These are phyloP conservation scores for Mycena galopus DNA, from an alignment of 768 basidiomycete genomes.

Conservation along the genomic window DNA sequence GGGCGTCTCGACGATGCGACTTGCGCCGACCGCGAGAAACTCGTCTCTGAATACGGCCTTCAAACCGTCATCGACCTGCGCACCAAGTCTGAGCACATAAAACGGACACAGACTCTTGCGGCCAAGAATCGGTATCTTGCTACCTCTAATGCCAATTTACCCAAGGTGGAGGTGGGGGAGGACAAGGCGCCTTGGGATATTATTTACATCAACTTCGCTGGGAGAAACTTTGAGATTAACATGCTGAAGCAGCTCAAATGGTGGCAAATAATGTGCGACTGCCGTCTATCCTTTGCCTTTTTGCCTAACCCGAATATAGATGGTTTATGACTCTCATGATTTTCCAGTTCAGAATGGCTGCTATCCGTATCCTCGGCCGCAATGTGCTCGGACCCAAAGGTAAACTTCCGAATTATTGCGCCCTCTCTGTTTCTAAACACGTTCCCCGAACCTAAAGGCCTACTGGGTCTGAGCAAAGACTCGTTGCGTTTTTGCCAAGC, in stretches of 20 bases:
- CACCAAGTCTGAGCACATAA: conserved; percentile 38
- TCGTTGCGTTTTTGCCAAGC: conserved; percentile 36
- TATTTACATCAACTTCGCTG: conserved; percentile 33
- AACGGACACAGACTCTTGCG: conserved; percentile 16
- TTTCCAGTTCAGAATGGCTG: conserved; percentile 31
- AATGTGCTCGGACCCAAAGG: conserved; percentile 36
- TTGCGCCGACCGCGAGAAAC: conserved; percentile 24
- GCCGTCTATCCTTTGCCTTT: not conserved
- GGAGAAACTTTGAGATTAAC: conserved; percentile 33
- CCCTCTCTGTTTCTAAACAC: not conserved
- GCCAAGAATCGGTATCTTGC: not conserved
- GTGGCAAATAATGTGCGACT: conserved; percentile 36
- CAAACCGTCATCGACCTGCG: conserved; percentile 38
- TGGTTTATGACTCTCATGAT: conserved; percentile 36
- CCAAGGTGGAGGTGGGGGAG: too few species aligned
- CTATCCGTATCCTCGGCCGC: conserved; percentile 37
- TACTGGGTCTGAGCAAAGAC: conserved; percentile 36
- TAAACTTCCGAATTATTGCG: not conserved
- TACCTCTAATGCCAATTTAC: not conserved
- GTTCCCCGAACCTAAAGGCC: not conserved
- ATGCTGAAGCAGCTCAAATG: conserved; percentile 36
- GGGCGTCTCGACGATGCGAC: conserved; percentile 38
- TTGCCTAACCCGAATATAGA: conserved; percentile 1
- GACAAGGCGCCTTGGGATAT: conserved; percentile 26
- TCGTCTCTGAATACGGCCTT: conserved; percentile 28